Conservation (phyloP, 1,284 basidiomycete genomes). For the Boletus smithii region DNA sequence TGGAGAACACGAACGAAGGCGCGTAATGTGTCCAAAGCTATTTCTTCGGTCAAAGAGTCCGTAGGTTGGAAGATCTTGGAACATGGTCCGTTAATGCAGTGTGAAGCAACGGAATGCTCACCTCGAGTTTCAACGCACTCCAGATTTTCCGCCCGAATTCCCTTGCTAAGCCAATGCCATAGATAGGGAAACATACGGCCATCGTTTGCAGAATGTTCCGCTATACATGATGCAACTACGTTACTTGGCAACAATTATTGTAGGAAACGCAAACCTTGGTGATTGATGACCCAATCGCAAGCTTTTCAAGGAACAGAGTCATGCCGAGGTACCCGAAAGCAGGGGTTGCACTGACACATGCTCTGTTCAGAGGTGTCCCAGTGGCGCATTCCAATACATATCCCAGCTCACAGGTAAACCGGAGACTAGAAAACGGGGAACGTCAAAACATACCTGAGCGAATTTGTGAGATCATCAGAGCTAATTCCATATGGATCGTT, state of each 20-base stretch:
- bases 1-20: constrained; percentile 74
- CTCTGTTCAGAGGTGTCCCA: constrained; percentile 26
- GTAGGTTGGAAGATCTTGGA: constrained; percentile 86
- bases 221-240: constrained; percentile 38
- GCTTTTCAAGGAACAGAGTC: constrained; percentile 90
- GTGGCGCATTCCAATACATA: not conserved
- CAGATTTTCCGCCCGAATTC: constrained; percentile 74
- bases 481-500: constrained; percentile 95
- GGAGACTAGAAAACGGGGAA: constrained; percentile 12
- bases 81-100: constrained; percentile 6
- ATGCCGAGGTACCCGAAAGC: constrained; percentile 83
- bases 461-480: constrained; percentile 78
- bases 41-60: constrained; percentile 67
- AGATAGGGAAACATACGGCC: constrained; percentile 73
- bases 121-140: constrained; percentile 87
- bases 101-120: constrained; percentile 31
- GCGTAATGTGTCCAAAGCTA: constrained; percentile 69
- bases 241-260: not conserved
- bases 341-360: constrained; percentile 77
- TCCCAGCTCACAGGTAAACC: constrained; percentile 20
- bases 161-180: constrained; percentile 63
- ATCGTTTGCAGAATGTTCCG: constrained; percentile 81
- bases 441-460: constrained; percentile 54
- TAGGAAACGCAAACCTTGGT: constrained; percentile 64
- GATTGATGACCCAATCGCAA: constrained; percentile 76